Conservation (phyloP, 78 protist genomes). For the Protostelium mycophagum region DNA sequence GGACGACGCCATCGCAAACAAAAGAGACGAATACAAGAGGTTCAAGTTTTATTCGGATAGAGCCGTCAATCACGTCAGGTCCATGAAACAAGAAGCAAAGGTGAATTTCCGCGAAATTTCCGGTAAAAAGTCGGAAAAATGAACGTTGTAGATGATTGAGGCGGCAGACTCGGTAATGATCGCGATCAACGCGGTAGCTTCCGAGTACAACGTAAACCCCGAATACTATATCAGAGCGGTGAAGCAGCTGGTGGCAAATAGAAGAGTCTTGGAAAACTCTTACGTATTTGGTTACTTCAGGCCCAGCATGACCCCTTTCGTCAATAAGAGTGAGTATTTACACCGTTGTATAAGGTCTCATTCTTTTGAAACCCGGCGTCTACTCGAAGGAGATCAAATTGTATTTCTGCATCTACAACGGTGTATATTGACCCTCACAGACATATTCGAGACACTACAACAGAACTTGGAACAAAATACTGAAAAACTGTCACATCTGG, state of each 20-base stretch:
- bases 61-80: background rate
- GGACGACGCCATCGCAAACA: background rate
- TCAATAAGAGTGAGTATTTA: background rate
- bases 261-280: background rate
- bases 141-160: background rate
- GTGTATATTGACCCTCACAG: background rate
- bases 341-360: background rate
- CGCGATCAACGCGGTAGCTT: background rate
- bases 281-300: background rate
- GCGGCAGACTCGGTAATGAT: background rate
- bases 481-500: background rate
- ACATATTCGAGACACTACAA: background rate
- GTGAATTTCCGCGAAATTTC: too few relatives aligned
- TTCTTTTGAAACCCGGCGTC: too few relatives aligned
- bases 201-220: background rate
- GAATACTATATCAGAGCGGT: background rate
- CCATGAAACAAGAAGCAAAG: background rate
- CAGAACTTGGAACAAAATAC: background rate
- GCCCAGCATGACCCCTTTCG: background rate
- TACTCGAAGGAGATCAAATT: too few relatives aligned
- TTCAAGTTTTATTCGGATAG: background rate
- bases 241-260: background rate
- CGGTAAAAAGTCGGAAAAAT: too few relatives aligned
- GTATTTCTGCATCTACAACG: too few relatives aligned
- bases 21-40: background rate